Evolutionary conservation across 164 flowering plant species (phyloP).

Genomic region (Berberis vulgaris): DNA sequence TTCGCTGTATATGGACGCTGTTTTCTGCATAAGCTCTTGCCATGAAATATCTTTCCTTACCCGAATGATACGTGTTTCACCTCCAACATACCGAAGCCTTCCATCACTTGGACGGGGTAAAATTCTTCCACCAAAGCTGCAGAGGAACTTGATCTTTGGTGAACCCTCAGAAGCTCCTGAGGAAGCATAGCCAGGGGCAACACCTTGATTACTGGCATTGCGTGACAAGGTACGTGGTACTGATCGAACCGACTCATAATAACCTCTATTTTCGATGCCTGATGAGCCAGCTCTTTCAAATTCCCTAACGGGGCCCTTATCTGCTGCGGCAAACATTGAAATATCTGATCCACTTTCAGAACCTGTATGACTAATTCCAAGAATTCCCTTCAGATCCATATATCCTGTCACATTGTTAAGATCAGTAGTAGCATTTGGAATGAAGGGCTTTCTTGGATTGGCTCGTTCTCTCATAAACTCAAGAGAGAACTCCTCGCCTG

Average conservation of each 20-base stretch:
- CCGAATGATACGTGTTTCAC: constrained; percentile 75
- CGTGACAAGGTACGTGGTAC: constrained; percentile 30
- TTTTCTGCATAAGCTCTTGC: constrained; percentile 59
- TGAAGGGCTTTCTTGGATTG: constrained; percentile 33
- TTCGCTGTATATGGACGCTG: constrained; percentile 34
- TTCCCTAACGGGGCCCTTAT: constrained; percentile 31
- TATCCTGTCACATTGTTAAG: constrained; percentile 32
- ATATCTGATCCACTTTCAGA: constrained; percentile 66
- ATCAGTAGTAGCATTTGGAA: constrained; percentile 34
- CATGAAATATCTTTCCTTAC: constrained; percentile 58
- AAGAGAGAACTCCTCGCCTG: constrained; percentile 91
- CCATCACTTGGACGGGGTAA: constrained; percentile 90
- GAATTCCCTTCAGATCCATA: constrained; percentile 46
- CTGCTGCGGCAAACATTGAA: constrained; percentile 28
- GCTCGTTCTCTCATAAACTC: constrained; percentile 82
- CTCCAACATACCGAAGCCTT: constrained; percentile 88
- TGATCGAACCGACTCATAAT: constrained; percentile 31
- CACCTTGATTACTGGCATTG: constrained; percentile 31
- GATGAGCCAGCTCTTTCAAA: constrained; percentile 33
- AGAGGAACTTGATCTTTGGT: constrained; percentile 61
- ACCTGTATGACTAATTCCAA: constrained; percentile 47
- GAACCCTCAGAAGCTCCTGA: constrained; percentile 45
- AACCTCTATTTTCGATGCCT: constrained; percentile 24
- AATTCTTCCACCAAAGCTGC: constrained; percentile 90
- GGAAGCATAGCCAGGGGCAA: constrained; percentile 35